A percentile compares a stretch with the other conserved stretches of the same genome.
Evolutionary conservation across 1,139 yeast species (phyloP).

Genomic region (Saccharomyces pastorianus): DNA sequence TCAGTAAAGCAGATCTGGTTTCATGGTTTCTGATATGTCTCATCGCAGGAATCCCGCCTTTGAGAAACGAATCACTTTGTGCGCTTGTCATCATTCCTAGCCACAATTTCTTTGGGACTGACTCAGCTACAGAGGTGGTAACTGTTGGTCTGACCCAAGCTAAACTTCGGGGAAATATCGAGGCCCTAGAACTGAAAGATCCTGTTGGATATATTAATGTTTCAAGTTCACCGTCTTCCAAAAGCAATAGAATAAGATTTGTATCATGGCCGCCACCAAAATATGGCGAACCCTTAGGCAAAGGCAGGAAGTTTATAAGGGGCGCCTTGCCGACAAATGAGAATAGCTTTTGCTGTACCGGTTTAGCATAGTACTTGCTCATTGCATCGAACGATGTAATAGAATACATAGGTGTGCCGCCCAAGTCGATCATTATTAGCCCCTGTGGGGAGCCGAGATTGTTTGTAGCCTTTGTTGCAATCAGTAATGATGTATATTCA

Average conservation of each 20-base stretch:
- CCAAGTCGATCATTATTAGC: slow-evolving; percentile 64
- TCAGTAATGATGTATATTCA: slow-evolving; percentile 63
- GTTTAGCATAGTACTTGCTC: slow-evolving; percentile 65
- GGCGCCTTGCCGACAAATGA: slow-evolving; percentile 42
- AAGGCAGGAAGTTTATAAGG: slow-evolving; percentile 41
- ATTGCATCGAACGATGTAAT: slow-evolving; percentile 77
- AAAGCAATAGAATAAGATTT: slow-evolving; percentile 45
- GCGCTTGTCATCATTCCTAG: slow-evolving; percentile 57
- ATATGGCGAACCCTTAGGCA: slow-evolving; percentile 53
- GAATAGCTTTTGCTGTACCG: slow-evolving; percentile 47
- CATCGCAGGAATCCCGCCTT: slow-evolving; percentile 70
- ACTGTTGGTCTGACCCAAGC: slow-evolving; percentile 72
- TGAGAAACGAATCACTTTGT: slow-evolving; percentile 40
- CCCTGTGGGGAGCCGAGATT: slow-evolving; percentile 42
- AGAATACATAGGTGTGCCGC: slow-evolving; percentile 69
- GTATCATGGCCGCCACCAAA: slow-evolving; percentile 70
- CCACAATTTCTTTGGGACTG: slow-evolving; percentile 59
- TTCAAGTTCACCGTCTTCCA: slow-evolving; percentile 52
- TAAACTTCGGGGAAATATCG: slow-evolving; percentile 68
- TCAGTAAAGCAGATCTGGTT: slow-evolving; percentile 54
- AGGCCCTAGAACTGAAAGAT: slow-evolving; percentile 44
- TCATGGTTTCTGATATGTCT: slow-evolving; percentile 50
- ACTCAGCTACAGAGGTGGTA: slow-evolving; percentile 43
- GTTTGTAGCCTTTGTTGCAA: slow-evolving; percentile 54
- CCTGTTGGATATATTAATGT: slow-evolving; percentile 51